These are phyloP conservation scores for Penicillium robsamsonii DNA, from an alignment of 495 filamentous ascomycete species.

Conservation along the genomic window DNA sequence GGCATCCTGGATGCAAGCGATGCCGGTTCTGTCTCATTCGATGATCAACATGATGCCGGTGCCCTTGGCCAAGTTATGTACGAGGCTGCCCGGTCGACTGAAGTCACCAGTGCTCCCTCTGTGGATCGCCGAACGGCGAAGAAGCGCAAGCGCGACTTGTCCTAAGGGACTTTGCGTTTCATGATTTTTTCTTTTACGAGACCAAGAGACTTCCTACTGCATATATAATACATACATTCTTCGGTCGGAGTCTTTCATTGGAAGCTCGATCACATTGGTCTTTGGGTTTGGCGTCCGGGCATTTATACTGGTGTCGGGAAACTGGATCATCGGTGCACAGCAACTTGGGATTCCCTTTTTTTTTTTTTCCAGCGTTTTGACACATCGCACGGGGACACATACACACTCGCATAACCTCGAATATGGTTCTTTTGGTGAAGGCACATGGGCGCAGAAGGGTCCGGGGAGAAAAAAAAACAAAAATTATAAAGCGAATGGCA, in stretches of 20 bases:
- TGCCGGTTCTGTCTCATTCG: constrained; percentile 38
- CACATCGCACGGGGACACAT: constrained; percentile 7
- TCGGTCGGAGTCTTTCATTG: constrained; percentile 17
- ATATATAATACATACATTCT: constrained; percentile 32
- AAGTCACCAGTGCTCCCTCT: constrained; percentile 46
- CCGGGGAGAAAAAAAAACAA: constrained; percentile 9
- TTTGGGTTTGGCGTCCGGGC: constrained; percentile 45
- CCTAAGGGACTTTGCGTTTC: constrained; percentile 22
- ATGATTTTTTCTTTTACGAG: constrained; percentile 36
- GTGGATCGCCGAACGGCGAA: constrained; percentile 54
- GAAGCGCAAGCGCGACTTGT: constrained; percentile 73
- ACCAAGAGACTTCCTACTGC: constrained; percentile 45
- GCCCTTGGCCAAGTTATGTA: constrained; percentile 71
- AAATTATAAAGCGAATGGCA: constrained; percentile 10
- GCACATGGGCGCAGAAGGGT: constrained; percentile 14
- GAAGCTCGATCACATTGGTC: constrained; percentile 24
- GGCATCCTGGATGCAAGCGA: constrained; percentile 72
- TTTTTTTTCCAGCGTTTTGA: constrained; percentile 1
- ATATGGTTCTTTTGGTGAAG: background rate
- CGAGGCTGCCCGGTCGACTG: constrained; percentile 66
- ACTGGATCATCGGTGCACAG: constrained; percentile 32
- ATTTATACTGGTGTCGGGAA: constrained; percentile 37
- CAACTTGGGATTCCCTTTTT: constrained; percentile 15
- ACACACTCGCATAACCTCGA: constrained; percentile 1
- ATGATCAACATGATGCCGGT: constrained; percentile 58